A percentile compares a stretch with the other conserved stretches of the same genome.
Evolutionary conservation across 495 filamentous ascomycete genomes (phyloP).

Genomic region (Aspergillus avenaceus): DNA sequence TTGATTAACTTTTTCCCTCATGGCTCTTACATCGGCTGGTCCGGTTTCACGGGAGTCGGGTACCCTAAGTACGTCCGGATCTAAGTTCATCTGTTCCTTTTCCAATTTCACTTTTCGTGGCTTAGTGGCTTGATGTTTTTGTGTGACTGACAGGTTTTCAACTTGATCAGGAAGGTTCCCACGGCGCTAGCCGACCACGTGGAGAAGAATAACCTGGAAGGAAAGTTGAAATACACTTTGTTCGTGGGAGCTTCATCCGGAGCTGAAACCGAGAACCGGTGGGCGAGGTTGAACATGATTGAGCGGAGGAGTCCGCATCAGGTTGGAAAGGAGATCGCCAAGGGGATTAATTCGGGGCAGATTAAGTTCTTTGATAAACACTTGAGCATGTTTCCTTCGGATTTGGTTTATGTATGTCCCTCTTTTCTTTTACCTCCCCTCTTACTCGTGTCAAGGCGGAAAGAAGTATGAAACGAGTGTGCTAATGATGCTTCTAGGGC

Average conservation of each 20-base stretch:
- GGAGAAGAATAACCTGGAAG: slow-evolving; percentile 82
- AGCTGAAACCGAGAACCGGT: slow-evolving; percentile 87
- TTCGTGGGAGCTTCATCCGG: slow-evolving; percentile 89
- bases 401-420: slow-evolving; percentile 77
- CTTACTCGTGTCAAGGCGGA: not conserved
- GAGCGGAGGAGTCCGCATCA: slow-evolving; percentile 81
- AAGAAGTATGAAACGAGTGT: not conserved
- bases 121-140: too few species aligned
- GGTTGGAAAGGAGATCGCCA: slow-evolving; percentile 86
- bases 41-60: slow-evolving; percentile 86
- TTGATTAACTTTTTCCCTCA: slow-evolving; percentile 76
- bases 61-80: slow-evolving; percentile 72
- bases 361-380: slow-evolving; percentile 95
- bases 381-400: slow-evolving; percentile 86
- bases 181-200: slow-evolving; percentile 84
- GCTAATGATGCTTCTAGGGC: slow-evolving; percentile 43
- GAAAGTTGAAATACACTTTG: slow-evolving; percentile 76
- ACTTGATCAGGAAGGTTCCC: slow-evolving; percentile 80
- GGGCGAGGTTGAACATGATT: slow-evolving; percentile 85
- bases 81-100: too few species aligned
- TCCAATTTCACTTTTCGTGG: too few species aligned
- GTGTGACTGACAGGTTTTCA: too few species aligned
- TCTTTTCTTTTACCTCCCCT: too few species aligned
- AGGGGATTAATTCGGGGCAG: slow-evolving; percentile 83
- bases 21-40: slow-evolving; percentile 82